These are phyloP conservation scores for Chlamydomonas sphaeroides DNA, from an alignment of 139 green algal genomes.

Conservation along the genomic window DNA sequence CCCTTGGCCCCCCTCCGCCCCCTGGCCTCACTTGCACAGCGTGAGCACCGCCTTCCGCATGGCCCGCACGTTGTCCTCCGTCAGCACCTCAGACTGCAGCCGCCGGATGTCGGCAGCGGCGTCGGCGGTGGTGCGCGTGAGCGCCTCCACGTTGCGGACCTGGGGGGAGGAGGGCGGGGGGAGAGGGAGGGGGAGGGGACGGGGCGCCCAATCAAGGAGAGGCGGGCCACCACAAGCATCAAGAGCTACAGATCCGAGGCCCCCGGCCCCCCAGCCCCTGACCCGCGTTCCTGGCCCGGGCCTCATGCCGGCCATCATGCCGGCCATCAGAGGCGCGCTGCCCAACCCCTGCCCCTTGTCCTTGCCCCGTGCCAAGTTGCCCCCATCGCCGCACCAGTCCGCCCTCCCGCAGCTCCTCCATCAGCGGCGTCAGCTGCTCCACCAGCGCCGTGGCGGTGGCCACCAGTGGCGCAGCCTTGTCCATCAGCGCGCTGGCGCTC, in stretches of 20 bases:
- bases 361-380: no score
- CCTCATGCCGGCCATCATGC: no score
- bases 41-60: constrained; percentile 83
- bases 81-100: constrained; percentile 85
- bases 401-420: constrained; percentile 77
- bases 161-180: background rate
- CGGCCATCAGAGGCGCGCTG: no score
- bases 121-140: constrained; percentile 83
- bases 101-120: constrained; percentile 85
- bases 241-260: background rate
- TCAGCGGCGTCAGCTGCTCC: constrained; percentile 77
- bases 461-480: constrained; percentile 58
- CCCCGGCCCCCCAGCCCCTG: background rate
- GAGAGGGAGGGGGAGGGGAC: no score
- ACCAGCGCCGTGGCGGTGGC: constrained; percentile 42
- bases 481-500: constrained; percentile 62
- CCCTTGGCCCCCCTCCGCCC: no score
- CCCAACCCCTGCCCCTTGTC: no score
- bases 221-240: no score
- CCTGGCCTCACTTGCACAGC: constrained; percentile 54
- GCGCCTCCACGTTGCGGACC: constrained; percentile 76
- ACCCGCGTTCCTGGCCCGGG: no score
- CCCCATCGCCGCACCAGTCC: constrained; percentile 72
- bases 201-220: no score
- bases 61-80: constrained; percentile 89